Evolutionary conservation across 306 rosid genomes (phyloP), one percentile per base, ranked within the genome.

Genomic region (Prunus armeniaca): DNA sequence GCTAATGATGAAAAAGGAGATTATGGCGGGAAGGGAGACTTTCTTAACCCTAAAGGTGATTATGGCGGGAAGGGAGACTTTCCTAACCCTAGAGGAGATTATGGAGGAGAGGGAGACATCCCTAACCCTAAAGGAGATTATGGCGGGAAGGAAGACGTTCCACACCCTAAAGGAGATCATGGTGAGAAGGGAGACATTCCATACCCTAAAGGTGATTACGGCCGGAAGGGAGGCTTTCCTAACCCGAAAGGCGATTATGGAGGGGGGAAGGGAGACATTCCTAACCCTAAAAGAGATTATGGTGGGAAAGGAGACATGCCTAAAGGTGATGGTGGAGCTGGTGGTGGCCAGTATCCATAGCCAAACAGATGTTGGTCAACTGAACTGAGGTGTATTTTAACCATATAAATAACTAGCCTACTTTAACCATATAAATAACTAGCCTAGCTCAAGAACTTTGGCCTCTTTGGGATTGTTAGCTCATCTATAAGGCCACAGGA

Each of bases 321-420:
- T 56, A 51, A 60, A 20, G 62, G 64, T 28, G 57, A 60, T 18
- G 70, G 60, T 3, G 52, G 41, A 2, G 22, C 18, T 12, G 41
- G 43, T 6, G 60, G 65, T 57, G 24, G n/a, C 47, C 12, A 24
- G 15, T n/a, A n/a, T 51, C 82, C 82, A 30, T 72, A 52, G 64
- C 15, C 15, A 38, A 19, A 46, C 17, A 41, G 61, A 13, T 49
- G 46, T 46, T 5, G 25, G 10, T 56, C 19, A 56, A 22, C 19
- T 27, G 32, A 57, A 72, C 56, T 41, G 54, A 72, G 62, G 54
- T 15, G 10, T n/a, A 5, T 6, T 24, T 9, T 30, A 20, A 49
- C 20, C 22, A 13, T 54, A 19, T 6, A 60, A 25, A 12, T 65
- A 65, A 81, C 38, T 32, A 63, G 66, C 57, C n/a, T 32, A 5